Evolutionary conservation across 176 grass and related monocot species (phyloP), one percentile per base, ranked within the genome.

Genomic region (Avena eriantha): DNA sequence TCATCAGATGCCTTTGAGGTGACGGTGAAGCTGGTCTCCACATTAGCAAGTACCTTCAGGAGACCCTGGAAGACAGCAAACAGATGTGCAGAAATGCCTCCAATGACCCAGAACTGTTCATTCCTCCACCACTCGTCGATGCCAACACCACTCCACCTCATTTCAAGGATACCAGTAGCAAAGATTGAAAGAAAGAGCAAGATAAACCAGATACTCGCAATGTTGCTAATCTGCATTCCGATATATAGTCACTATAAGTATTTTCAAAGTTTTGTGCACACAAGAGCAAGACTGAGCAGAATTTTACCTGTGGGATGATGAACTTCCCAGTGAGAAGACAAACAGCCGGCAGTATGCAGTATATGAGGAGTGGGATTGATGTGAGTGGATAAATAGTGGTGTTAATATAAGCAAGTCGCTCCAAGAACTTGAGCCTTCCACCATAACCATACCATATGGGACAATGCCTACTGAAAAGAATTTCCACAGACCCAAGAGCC

Each of bases 261-360:
- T 10, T 73, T 47, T 67, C 0, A 0, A 1, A 41, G 34, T 74
- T 56, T 15, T 75, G 10, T 69, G 11, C 9, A 26, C 23, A 83
- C 19, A 50, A 85, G 57, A 48, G 35, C 3, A 55, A 53, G 22
- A 80, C 48, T 55, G 59, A 76, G 46, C 7, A 59, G 65, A 23
- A 11, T 7, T 91, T 74, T 89, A 97, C 94, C 94, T 94, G 82
- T 81, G 94, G 94, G 49, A 97, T 97, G 81, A 97, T 94, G 59
- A 97, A 97, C 86, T 97, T 97, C 12, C 94, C 94, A 34, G 94
- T 97, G 57, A 97, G 89, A 65, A 97, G 94, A 90, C 94, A 97
- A 73, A 97, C 82, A 3, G 92, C 94, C 4, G 94, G 94, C 75
- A 97, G 83, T 81, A 87, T 92, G 84, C 94, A 97, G 83, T 97